A percentile compares a stretch with the other conserved stretches of the same genome.
These are phyloP conservation scores for Aureobasidium namibiae DNA, from an alignment of 2,329 filamentous ascomycete species.

Conservation along the genomic window DNA sequence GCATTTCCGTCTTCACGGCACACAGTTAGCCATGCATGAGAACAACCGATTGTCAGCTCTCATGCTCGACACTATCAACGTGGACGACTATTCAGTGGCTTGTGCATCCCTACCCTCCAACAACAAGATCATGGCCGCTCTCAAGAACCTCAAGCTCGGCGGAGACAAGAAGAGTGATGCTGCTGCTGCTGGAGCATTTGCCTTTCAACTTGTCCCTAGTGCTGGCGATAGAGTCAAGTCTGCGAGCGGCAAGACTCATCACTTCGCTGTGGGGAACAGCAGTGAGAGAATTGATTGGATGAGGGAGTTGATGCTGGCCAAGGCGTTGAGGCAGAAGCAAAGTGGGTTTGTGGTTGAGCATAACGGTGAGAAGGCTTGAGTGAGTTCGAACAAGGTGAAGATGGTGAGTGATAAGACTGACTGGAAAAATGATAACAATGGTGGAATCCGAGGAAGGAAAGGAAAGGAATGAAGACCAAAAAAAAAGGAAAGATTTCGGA, in stretches of 20 bases:
- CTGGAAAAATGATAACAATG: no score
- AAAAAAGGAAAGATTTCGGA: background rate
- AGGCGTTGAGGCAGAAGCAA: slow-evolving; percentile 75
- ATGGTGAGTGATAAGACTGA: no score
- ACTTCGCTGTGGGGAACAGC: slow-evolving; percentile 80
- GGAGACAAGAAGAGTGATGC: slow-evolving; percentile 40
- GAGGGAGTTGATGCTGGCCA: slow-evolving; percentile 85
- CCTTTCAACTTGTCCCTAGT: slow-evolving; percentile 74
- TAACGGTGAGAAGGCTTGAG: slow-evolving; percentile 10
- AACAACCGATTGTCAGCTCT: slow-evolving; percentile 47
- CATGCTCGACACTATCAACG: slow-evolving; percentile 71
- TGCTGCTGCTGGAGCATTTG: slow-evolving; percentile 54
- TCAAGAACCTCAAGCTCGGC: slow-evolving; percentile 64
- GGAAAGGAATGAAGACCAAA: background rate
- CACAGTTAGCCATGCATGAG: slow-evolving; percentile 58
- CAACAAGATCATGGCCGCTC: slow-evolving; percentile 77
- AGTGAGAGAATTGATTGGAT: slow-evolving; percentile 97
- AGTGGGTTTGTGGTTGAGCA: slow-evolving; percentile 64
- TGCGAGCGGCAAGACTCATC: slow-evolving; percentile 68
- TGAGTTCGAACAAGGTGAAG: no score
- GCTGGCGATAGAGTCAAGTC: slow-evolving; percentile 39
- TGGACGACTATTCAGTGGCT: slow-evolving; percentile 80
- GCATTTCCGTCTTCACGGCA: slow-evolving; percentile 71
- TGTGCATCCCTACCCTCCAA: slow-evolving; percentile 68
- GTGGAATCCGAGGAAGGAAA: background rate